A percentile compares a stretch with the other conserved stretches of the same genome.
Evolutionary conservation across 1,139 yeast genomes (phyloP).

Genomic region (Sugiyamaella xylanicola): DNA sequence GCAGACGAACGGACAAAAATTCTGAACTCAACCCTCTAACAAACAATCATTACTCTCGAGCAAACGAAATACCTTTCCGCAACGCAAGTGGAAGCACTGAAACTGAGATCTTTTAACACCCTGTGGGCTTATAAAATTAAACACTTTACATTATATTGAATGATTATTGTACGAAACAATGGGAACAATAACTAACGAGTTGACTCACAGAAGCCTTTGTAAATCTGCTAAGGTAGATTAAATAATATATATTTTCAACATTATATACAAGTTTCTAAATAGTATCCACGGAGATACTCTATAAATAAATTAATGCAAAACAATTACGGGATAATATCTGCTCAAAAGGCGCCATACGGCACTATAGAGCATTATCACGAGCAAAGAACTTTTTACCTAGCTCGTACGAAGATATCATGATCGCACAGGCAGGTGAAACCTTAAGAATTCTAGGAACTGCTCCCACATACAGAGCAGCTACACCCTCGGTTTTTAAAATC

Average conservation of each 20-base stretch:
- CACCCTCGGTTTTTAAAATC: constrained; percentile 73
- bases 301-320: constrained; percentile 13
- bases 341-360: neutral
- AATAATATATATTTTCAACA: neutral
- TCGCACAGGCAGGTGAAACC: constrained; percentile 97
- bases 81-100: neutral
- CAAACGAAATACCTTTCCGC: too few relatives aligned
- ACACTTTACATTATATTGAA: too few relatives aligned
- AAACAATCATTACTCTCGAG: too few relatives aligned
- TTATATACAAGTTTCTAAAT: neutral
- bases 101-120: neutral
- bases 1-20: too few relatives aligned
- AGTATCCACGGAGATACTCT: neutral
- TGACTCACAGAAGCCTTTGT: too few relatives aligned
- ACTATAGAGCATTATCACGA: constrained; percentile 19
- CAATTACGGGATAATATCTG: neutral
- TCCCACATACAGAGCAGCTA: constrained; percentile 78
- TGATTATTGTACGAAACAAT: too few relatives aligned
- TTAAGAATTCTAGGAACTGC: constrained; percentile 82
- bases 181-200: too few relatives aligned
- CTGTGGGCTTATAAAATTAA: too few relatives aligned
- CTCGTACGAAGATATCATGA: constrained; percentile 96
- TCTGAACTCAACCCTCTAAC: too few relatives aligned
- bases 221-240: neutral
- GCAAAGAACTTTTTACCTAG: constrained; percentile 68